These are phyloP conservation scores for Fusarium zealandicum DNA, from an alignment of 2,329 filamentous ascomycete species.

Conservation along the genomic window DNA sequence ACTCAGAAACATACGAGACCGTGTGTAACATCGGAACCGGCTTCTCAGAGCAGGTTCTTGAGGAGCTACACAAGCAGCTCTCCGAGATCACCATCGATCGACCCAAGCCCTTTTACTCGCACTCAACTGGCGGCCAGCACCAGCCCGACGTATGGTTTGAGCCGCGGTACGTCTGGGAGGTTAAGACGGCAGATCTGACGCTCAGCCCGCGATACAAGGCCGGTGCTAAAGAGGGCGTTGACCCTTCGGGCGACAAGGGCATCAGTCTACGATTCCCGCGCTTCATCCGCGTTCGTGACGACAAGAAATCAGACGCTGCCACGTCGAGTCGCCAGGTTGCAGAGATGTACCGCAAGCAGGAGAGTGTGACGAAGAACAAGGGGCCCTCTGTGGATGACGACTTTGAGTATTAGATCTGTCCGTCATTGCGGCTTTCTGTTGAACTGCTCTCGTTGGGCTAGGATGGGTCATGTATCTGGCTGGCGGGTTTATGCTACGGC, in stretches of 20 bases:
- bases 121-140: slow-evolving; percentile 84
- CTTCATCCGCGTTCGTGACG: slow-evolving; percentile 90
- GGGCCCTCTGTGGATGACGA: slow-evolving; percentile 91
- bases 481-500: slow-evolving; percentile 16
- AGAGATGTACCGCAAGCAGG: slow-evolving; percentile 97
- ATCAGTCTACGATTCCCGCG: slow-evolving; percentile 90
- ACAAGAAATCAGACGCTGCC: slow-evolving; percentile 94
- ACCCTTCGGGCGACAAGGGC: slow-evolving; percentile 74
- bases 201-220: slow-evolving; percentile 92
- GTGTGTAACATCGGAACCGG: slow-evolving; percentile 99
- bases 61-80: slow-evolving; percentile 80
- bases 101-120: slow-evolving; percentile 92
- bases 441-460: not conserved
- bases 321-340: slow-evolving; percentile 85
- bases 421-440: not conserved
- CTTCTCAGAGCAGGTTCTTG: slow-evolving; percentile 93
- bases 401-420: slow-evolving; percentile 84
- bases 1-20: slow-evolving; percentile 84
- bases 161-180: slow-evolving; percentile 93
- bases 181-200: slow-evolving; percentile 94
- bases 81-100: slow-evolving; percentile 82
- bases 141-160: slow-evolving; percentile 99
- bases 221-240: slow-evolving; percentile 82
- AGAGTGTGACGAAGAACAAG: slow-evolving; percentile 86
- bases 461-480: slow-evolving; percentile 5